Percentiles rank a stretch among this genome's conserved stretches.
These are phyloP conservation scores for Huntiella omanensis DNA, from an alignment of 2,329 filamentous ascomycete genomes.

Conservation along the genomic window DNA sequence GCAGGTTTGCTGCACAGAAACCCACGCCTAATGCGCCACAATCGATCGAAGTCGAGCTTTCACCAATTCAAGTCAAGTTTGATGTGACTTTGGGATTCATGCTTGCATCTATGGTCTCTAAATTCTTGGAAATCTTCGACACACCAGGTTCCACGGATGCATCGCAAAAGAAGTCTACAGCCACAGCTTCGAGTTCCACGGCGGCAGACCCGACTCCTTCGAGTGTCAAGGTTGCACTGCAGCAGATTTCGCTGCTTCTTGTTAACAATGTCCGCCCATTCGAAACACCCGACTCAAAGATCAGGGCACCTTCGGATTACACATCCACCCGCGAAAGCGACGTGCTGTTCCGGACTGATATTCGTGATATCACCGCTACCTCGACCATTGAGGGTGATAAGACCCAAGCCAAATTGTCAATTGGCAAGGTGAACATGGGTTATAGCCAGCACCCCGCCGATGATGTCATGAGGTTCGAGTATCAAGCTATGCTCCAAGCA, in stretches of 20 bases:
- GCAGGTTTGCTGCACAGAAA: slow-evolving; percentile 13
- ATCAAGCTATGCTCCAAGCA: slow-evolving; percentile 34
- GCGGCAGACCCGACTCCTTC: slow-evolving; percentile 14
- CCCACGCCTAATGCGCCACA: slow-evolving; percentile 13
- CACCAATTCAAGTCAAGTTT: slow-evolving; percentile 32
- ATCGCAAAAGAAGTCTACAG: neutral
- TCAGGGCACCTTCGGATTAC: slow-evolving; percentile 23
- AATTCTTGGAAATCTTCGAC: slow-evolving; percentile 28
- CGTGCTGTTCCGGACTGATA: slow-evolving; percentile 30
- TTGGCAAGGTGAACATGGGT: slow-evolving; percentile 33
- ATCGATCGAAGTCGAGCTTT: slow-evolving; percentile 30
- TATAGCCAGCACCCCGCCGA: slow-evolving; percentile 26
- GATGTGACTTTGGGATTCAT: slow-evolving; percentile 38
- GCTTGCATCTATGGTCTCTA: slow-evolving; percentile 30
- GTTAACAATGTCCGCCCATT: slow-evolving; percentile 34
- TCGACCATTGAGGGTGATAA: slow-evolving; percentile 11
- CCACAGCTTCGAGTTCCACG: slow-evolving; percentile 4
- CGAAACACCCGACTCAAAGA: slow-evolving; percentile 29
- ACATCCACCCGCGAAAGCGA: slow-evolving; percentile 17
- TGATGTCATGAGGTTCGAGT: slow-evolving; percentile 45
- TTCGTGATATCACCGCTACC: slow-evolving; percentile 21
- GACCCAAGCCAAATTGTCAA: slow-evolving; percentile 11
- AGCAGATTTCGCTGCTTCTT: slow-evolving; percentile 35
- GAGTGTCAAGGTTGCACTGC: slow-evolving; percentile 25
- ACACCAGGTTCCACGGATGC: neutral